Evolutionary conservation across 345 rosid species (phyloP), one percentile per base, ranked within the genome.

Genomic region (Boechera divaricarpa): DNA sequence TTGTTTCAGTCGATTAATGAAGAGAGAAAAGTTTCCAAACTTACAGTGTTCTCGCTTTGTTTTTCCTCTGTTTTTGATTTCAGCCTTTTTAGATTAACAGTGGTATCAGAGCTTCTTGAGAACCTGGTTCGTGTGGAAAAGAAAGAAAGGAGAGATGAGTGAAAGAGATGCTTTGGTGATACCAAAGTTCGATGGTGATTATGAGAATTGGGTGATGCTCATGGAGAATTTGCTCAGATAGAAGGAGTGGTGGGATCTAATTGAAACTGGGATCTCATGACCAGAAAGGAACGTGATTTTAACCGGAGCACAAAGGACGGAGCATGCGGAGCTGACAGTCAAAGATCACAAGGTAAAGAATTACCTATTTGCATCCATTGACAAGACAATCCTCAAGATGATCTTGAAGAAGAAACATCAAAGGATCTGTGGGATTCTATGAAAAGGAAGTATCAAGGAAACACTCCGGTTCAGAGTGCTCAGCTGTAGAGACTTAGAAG

Each of bases 261-360:
- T 54, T 1, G 59, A 54, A 6, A 11, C 7, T 2, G 16, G 59
- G 2, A 5, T 54, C 16, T 0, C 33, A 0, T 3, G 7, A 1
- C 9, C 8, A 0, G 35, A 54, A 10, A 16, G 10, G 7, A 49
- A 49, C 10, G 28, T 49, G 28, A 49, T 49, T 0, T 2, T 44
- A 1, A 4, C 6, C 2, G 48, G n/a, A 44, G 1, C 6, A 0
- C 48, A 44, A 4, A 4, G 48, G 1, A 44, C 48, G 0, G 6
- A 44, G 8, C 1, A 1, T 0, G 58, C 33, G 0, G 58, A 26
- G 15, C 1, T 4, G 58, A 53, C 4, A 0, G 0, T 26, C 3
- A 53, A 10, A 7, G 58, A 53, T 53, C 33, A 1, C 2, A 53
- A 53, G n/a, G 58, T 53, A n/a, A 53, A 26, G 28, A 53, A 53